Percentiles rank a stretch among this genome's conserved stretches.
Conservation (phyloP, 345 rosid species). For the Euphorbia lathyris region DNA sequence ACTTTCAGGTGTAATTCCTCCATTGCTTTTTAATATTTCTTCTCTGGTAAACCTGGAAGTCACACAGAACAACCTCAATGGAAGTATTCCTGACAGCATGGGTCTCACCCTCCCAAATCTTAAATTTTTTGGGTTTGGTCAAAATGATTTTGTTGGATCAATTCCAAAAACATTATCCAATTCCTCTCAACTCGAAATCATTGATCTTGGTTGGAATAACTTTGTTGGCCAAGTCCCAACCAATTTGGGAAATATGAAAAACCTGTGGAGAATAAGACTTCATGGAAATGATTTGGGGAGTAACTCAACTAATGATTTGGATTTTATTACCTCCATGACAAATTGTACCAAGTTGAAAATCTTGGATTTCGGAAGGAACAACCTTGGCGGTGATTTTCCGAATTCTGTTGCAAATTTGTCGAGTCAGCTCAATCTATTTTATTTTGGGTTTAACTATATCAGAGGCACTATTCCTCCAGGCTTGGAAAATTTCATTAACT, state of each 20-base stretch:
- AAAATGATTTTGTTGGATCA: slow-evolving; percentile 22
- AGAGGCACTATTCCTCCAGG: slow-evolving; percentile 20
- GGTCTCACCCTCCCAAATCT: slow-evolving; percentile 17
- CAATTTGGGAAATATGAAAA: slow-evolving; percentile 1
- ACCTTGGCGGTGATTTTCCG: slow-evolving; percentile 22
- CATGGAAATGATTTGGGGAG: slow-evolving; percentile 18
- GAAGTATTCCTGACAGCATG: slow-evolving; percentile 5
- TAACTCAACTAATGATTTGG: slow-evolving; percentile 14
- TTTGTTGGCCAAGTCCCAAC: slow-evolving; percentile 8
- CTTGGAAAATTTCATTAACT: slow-evolving; percentile 20
- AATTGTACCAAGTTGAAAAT: slow-evolving; percentile 17
- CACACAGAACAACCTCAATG: slow-evolving; percentile 12
- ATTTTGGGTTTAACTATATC: slow-evolving; percentile 11
- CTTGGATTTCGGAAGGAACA: not conserved
- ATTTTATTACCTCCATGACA: slow-evolving; percentile 18
- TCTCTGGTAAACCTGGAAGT: not conserved
- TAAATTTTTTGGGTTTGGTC: not conserved
- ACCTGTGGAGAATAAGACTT: slow-evolving; percentile 15
- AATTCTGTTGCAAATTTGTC: slow-evolving; percentile 25
- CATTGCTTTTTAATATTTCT: slow-evolving; percentile 26
- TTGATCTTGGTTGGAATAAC: slow-evolving; percentile 1
- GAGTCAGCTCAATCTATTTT: not conserved
- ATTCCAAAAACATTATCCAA: slow-evolving; percentile 14
- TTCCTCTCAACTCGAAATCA: slow-evolving; percentile 1
- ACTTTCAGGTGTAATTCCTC: slow-evolving; percentile 26